These are phyloP conservation scores for Coemansia pectinata DNA, from an alignment of 192 early-diverging fungal species.

Conservation along the genomic window DNA sequence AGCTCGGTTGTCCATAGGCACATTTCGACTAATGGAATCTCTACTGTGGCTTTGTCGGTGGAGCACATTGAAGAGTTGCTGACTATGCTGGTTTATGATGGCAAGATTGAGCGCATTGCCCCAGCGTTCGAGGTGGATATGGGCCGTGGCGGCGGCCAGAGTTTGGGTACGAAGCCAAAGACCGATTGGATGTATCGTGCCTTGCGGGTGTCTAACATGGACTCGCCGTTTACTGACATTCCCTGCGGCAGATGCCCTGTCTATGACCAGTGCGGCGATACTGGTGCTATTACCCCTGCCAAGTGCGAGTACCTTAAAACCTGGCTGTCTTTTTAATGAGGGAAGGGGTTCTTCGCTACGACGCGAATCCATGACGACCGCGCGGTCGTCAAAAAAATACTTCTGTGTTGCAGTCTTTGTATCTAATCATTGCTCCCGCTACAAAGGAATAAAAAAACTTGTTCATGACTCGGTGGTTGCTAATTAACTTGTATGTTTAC, in stretches of 20 bases:
- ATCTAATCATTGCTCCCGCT: not conserved
- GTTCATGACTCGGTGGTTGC: not conserved
- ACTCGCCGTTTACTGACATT: constrained; percentile 69
- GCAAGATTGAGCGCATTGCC: constrained; percentile 71
- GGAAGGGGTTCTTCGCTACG: not conserved
- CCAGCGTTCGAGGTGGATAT: constrained; percentile 55
- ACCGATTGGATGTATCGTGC: constrained; percentile 74
- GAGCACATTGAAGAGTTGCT: constrained; percentile 77
- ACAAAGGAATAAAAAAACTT: not conserved
- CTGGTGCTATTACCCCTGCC: constrained; percentile 72
- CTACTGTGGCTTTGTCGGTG: constrained; percentile 68
- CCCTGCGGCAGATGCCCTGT: constrained; percentile 93
- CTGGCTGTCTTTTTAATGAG: constrained; percentile 68
- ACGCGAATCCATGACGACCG: not conserved
- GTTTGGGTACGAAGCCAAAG: constrained; percentile 56
- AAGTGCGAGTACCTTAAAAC: constrained; percentile 80
- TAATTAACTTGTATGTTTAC: not conserved
- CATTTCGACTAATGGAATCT: constrained; percentile 69
- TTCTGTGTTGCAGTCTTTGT: not conserved
- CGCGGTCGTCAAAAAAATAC: constrained; percentile 6
- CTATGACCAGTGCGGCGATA: constrained; percentile 69
- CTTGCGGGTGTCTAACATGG: constrained; percentile 51
- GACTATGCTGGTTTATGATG: constrained; percentile 85
- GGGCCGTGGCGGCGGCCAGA: constrained; percentile 59
- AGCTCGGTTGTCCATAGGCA: constrained; percentile 68